These are phyloP conservation scores for Volvariella volvacea DNA, from an alignment of 1,284 basidiomycete species.

Conservation along the genomic window DNA sequence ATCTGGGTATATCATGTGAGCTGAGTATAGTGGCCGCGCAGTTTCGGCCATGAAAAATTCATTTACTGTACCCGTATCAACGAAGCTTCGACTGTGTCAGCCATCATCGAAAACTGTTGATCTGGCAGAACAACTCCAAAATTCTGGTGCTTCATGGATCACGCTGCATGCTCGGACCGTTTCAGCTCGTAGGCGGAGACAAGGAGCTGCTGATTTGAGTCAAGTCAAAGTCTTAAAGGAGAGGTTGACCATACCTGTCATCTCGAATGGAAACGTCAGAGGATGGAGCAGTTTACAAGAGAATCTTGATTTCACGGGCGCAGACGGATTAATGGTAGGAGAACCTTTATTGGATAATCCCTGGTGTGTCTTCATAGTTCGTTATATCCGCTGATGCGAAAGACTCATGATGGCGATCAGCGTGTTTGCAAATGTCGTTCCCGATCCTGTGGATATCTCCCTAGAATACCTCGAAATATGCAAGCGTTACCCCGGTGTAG, in stretches of 20 bases:
- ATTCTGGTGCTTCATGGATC: slow-evolving; percentile 57
- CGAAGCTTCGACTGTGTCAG: slow-evolving; percentile 60
- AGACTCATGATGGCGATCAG: slow-evolving; percentile 16
- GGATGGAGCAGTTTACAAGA: slow-evolving; percentile 44
- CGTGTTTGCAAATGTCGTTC: slow-evolving; percentile 42
- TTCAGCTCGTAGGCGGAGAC: slow-evolving; percentile 56
- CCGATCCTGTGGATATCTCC: slow-evolving; percentile 56
- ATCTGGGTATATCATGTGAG: neutral
- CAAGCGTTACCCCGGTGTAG: slow-evolving; percentile 37
- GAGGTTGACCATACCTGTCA: slow-evolving; percentile 44
- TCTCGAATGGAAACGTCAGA: slow-evolving; percentile 75
- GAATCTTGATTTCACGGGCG: slow-evolving; percentile 52
- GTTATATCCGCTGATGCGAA: slow-evolving; percentile 1
- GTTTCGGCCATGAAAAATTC: slow-evolving; percentile 55
- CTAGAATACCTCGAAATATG: slow-evolving; percentile 60
- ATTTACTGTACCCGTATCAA: slow-evolving; percentile 53
- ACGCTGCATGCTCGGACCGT: slow-evolving; percentile 69
- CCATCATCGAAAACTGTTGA: slow-evolving; percentile 47
- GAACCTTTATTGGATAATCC: slow-evolving; percentile 67
- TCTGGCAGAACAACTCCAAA: slow-evolving; percentile 50
- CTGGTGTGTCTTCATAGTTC: slow-evolving; percentile 34
- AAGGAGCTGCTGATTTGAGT: slow-evolving; percentile 60
- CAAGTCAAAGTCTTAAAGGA: slow-evolving; percentile 51
- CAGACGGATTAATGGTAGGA: slow-evolving; percentile 74
- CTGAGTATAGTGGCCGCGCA: slow-evolving; percentile 18